phyloP scores from a whole-genome alignment of 495 filamentous ascomycete species.

The Annulohypoxylon stygium region DNA sequence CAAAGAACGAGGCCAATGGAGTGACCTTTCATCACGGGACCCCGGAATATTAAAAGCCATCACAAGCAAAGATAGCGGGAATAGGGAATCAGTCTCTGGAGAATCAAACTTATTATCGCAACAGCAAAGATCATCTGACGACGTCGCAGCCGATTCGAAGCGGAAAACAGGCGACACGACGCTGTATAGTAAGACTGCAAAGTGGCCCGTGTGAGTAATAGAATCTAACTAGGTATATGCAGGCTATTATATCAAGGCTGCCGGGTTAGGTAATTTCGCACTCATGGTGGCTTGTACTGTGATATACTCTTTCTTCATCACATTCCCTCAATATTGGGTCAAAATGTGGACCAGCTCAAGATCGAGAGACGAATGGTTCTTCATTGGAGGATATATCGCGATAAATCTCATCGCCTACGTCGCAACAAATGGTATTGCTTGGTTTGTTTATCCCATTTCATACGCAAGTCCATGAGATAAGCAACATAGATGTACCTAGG shows the following conservation, averaged over 20 bases:
- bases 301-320: constrained; percentile 54
- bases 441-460: constrained; percentile 34
- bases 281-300: constrained; percentile 55
- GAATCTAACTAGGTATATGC: constrained; percentile 10
- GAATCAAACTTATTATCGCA: background rate
- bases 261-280: constrained; percentile 62
- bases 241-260: constrained; percentile 69
- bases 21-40: constrained; percentile 39
- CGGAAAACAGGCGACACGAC: constrained; percentile 65
- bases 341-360: constrained; percentile 54
- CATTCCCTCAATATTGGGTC: constrained; percentile 57
- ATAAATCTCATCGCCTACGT: constrained; percentile 51
- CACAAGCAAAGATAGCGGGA: constrained; percentile 15
- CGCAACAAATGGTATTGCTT: constrained; percentile 48
- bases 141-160: constrained; percentile 40
- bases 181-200: constrained; percentile 60
- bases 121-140: constrained; percentile 33
- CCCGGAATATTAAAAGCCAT: constrained; percentile 45
- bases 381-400: constrained; percentile 49
- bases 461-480: background rate
- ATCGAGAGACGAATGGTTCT: constrained; percentile 39
- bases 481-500: no score
- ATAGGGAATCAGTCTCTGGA: background rate
- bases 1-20: constrained; percentile 64
- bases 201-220: constrained; percentile 1